Percentiles rank a stretch among this genome's conserved stretches.
Evolutionary conservation across 1,139 yeast genomes (phyloP).

Genomic region (Lodderomyces orthopsilosis): DNA sequence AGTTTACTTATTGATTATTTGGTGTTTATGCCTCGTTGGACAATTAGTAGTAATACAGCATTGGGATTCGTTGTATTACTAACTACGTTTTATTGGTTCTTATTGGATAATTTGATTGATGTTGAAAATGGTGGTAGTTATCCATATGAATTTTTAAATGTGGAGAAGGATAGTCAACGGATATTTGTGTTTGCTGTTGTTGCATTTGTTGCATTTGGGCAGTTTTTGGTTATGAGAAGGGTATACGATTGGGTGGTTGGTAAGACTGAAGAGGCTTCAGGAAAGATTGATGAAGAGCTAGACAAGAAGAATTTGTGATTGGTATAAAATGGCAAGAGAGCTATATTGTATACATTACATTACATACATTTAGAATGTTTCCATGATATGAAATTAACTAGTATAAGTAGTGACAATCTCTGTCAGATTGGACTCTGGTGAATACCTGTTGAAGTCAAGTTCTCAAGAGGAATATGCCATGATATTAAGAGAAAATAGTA

Average conservation of each 20-base stretch:
- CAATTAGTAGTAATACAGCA: slow-evolving; percentile 36
- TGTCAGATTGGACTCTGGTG: too few relatives aligned
- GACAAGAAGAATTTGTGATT: slow-evolving; percentile 10
- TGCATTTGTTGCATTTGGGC: slow-evolving; percentile 42
- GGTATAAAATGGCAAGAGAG: too few relatives aligned
- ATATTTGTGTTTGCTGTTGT: slow-evolving; percentile 49
- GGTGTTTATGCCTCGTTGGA: slow-evolving; percentile 51
- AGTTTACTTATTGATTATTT: slow-evolving; percentile 54
- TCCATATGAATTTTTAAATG: slow-evolving; percentile 69
- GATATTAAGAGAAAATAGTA: too few relatives aligned
- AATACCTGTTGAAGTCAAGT: too few relatives aligned
- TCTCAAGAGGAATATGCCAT: too few relatives aligned
- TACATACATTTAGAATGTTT: too few relatives aligned
- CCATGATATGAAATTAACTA: too few relatives aligned
- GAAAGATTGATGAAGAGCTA: slow-evolving; percentile 16
- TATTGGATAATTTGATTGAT: slow-evolving; percentile 48
- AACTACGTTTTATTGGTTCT: slow-evolving; percentile 52
- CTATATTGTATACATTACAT: too few relatives aligned
- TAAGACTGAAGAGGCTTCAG: slow-evolving; percentile 17
- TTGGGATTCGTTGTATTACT: slow-evolving; percentile 35
- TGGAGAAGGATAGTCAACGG: slow-evolving; percentile 41
- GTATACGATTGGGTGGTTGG: slow-evolving; percentile 24
- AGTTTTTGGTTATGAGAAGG: slow-evolving; percentile 28
- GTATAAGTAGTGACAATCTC: too few relatives aligned
- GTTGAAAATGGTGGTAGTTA: slow-evolving; percentile 47